These are phyloP conservation scores for Xylaria palmicola DNA, from an alignment of 495 filamentous ascomycete genomes.

Conservation along the genomic window DNA sequence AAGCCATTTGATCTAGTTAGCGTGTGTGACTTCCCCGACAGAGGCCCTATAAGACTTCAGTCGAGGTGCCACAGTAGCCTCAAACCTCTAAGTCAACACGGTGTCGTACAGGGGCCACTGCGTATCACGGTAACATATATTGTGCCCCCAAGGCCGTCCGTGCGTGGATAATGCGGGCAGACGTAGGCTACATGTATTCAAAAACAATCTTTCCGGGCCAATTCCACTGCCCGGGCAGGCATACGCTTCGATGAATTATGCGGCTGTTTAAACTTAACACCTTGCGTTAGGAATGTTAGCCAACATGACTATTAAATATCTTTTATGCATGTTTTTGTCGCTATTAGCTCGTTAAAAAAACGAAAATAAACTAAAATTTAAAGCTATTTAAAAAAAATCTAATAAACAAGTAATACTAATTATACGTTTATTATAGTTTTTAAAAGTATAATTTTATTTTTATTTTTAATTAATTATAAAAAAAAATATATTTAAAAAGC, in stretches of 20 bases:
- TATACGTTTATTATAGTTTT: neutral
- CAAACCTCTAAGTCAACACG: neutral
- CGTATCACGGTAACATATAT: neutral
- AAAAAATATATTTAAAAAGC: neutral
- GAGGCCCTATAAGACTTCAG: neutral
- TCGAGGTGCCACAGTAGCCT: neutral
- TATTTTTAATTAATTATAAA: neutral
- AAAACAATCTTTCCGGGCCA: neutral
- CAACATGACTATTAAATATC: neutral
- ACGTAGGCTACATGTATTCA: neutral
- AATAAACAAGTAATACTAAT: neutral
- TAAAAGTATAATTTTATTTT: slow-evolving; percentile 4
- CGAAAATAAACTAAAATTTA: neutral
- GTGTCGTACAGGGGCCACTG: neutral
- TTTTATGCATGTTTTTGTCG: neutral
- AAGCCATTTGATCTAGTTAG: neutral
- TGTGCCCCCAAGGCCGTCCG: neutral
- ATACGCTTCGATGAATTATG: neutral
- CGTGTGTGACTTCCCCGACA: neutral
- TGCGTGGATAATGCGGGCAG: neutral
- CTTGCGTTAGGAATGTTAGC: neutral
- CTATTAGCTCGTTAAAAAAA: neutral
- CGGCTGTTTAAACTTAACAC: neutral
- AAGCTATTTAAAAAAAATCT: neutral
- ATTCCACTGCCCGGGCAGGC: neutral